Evolutionary conservation across 352 stramenopile species (phyloP), one percentile per base, ranked within the genome.

Genomic region (Detonula confervacea): DNA sequence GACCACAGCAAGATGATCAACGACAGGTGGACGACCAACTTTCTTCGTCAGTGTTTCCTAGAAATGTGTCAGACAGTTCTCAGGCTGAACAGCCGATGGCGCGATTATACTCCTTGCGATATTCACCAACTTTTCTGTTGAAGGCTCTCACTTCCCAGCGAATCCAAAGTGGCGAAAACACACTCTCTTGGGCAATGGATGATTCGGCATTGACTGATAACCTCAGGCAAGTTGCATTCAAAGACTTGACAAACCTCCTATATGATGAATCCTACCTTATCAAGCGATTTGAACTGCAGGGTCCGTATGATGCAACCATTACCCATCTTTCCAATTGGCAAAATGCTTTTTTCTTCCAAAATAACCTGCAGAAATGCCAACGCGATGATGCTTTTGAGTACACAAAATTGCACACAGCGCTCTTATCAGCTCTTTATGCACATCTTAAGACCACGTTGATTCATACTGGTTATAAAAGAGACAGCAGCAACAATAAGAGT

Each of bases 251-350:
- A 25, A 18, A 60, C 59, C 55, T 88, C 12, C 57, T 88, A 16
- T 71, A 71, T 35, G 56, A 83, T 24, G 44, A 65, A 47, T 52
- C 44, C 14, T 88, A 81, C 63, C 39, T 84, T 24, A 37, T 63
- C 39, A 77, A 72, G 27, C 70, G 76, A 20, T 72, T 84, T 55
- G 81, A 83, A 59, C 60, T 86, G 33, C 77, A 84, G 49, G 81
- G 81, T 27, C 81, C 81, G 7, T 88, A 82, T 47, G 63, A 84
- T 69, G 77, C 66, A 22, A 88, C 70, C 18, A 75, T 86, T 0
- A 80, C 39, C 30, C 81, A 88, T 68, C 54, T 88, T 44, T 73
- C 73, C 1, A 76, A 88, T 57, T 88, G 62, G 62, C 42, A 80
- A 60, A 64, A 44, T 20, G 18, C 54, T 20, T 63, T 86, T 64